phyloP scores from a whole-genome alignment of 2,329 filamentous ascomycete species.

The Penicillium sp. region DNA sequence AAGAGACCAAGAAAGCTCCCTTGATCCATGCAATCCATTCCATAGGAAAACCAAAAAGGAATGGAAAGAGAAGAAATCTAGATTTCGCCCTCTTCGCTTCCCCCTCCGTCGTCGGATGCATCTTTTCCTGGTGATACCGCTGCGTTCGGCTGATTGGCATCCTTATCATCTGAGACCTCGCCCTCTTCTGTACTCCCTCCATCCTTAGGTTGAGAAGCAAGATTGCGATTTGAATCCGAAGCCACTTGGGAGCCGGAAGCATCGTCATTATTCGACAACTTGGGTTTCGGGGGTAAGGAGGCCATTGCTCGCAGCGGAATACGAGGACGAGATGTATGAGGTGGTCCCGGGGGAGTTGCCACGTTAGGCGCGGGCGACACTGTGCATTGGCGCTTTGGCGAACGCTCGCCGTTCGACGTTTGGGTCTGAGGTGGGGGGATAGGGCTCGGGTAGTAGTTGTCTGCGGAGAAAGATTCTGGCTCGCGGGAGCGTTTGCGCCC shows the following conservation, averaged over 20 bases:
- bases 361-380: constrained; percentile 18
- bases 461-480: constrained; percentile 23
- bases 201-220: background rate
- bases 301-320: constrained; percentile 20
- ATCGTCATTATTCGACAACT: background rate
- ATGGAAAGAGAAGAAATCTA: constrained; percentile 10
- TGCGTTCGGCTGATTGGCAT: constrained; percentile 6
- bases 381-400: constrained; percentile 40
- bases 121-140: constrained; percentile 9
- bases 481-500: constrained; percentile 44
- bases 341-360: constrained; percentile 1
- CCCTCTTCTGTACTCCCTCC: constrained; percentile 22
- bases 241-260: background rate
- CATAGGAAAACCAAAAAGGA: background rate
- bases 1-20: background rate
- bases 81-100: constrained; percentile 47
- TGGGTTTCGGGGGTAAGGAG: background rate
- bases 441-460: constrained; percentile 8
- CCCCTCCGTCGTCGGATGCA: constrained; percentile 33
- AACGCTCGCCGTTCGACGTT: constrained; percentile 29
- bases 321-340: constrained; percentile 15
- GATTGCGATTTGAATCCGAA: background rate
- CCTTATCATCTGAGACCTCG: constrained; percentile 19
- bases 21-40: background rate
- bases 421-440: constrained; percentile 3